Base-by-base conservation (phyloP, 371 early-diverging fungal genomes). In the Phascolomyces articulosus region DNA sequence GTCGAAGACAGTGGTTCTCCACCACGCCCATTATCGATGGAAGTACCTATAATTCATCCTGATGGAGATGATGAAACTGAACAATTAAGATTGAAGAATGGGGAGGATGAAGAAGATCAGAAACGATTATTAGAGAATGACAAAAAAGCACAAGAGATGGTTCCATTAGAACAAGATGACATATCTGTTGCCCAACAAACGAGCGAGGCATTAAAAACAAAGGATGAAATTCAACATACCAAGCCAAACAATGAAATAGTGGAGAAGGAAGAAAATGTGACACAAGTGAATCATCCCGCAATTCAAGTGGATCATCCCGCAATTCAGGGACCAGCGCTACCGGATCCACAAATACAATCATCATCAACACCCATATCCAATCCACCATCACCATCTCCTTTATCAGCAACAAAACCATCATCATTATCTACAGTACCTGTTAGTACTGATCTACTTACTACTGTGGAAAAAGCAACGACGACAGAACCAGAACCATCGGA, bases 1-100 rank as follows among this genome's bases (percentile, higher is more conserved):
- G 64, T 67, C 2, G 72, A 67, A 21, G 72, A 67, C 29, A 60
- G 60, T n/a, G 55, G 34, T 18, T 11, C 24, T 0, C 2, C 51
- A n/a, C 51, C 51, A 13, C n/a, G n/a, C n/a, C 24, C n/a, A 24
- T 24, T 24, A 24, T 2, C 26, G 0, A 51, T 20, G 51, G 51
- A 51, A 24, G 10, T 51, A 24, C 7, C 44, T 44, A 51, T 51
- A 23, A 21, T 51, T 1, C 11, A n/a, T 51, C 24, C 51, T 51
- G 51, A 51, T 24, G 8, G 23, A 51, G 51, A 49, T 4, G n/a
- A 49, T 4, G 26, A 24, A 20, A n/a, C n/a, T n/a, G 10, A 51
- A 51, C 24, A 24, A 13, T 21, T n/a, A 51, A 23, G 24, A 44
- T 13, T 16, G n/a, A 16, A 44, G 44, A 44, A 44, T 4, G 23